These are phyloP conservation scores for Bryoglossum gracile DNA, from an alignment of 495 filamentous ascomycete species.

Conservation along the genomic window DNA sequence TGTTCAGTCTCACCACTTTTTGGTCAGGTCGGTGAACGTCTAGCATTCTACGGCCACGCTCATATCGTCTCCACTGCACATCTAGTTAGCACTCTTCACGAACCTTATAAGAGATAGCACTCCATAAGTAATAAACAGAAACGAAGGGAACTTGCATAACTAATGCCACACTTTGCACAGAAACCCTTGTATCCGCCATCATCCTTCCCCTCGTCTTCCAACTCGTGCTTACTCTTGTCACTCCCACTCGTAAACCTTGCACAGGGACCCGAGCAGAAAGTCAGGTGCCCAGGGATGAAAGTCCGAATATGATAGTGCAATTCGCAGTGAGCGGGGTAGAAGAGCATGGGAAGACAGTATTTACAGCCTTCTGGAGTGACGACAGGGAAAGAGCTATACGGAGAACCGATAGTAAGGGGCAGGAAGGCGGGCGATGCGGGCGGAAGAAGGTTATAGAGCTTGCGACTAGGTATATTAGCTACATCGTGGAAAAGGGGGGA, in stretches of 20 bases:
- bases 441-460: slow-evolving; percentile 3
- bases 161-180: slow-evolving; percentile 9
- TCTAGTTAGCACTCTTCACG: no score
- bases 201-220: no score
- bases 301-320: slow-evolving; percentile 15
- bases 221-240: no score
- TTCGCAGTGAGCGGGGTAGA: slow-evolving; percentile 18
- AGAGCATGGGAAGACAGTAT: slow-evolving; percentile 15
- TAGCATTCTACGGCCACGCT: slow-evolving; percentile 9
- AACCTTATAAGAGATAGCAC: no score
- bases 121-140: no score
- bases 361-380: slow-evolving; percentile 1
- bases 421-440: not conserved
- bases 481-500: not conserved
- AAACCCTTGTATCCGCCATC: not conserved
- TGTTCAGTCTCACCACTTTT: slow-evolving; percentile 6
- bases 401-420: slow-evolving; percentile 4
- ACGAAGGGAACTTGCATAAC: no score
- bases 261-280: slow-evolving; percentile 7
- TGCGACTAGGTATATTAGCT: not conserved
- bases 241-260: slow-evolving; percentile 6
- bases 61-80: slow-evolving; percentile 7
- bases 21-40: slow-evolving; percentile 2
- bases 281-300: slow-evolving; percentile 11
- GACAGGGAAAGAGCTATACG: slow-evolving; percentile 1